Base-by-base conservation (phyloP, 441 rosid genomes). In the Pelargonium australe region DNA sequence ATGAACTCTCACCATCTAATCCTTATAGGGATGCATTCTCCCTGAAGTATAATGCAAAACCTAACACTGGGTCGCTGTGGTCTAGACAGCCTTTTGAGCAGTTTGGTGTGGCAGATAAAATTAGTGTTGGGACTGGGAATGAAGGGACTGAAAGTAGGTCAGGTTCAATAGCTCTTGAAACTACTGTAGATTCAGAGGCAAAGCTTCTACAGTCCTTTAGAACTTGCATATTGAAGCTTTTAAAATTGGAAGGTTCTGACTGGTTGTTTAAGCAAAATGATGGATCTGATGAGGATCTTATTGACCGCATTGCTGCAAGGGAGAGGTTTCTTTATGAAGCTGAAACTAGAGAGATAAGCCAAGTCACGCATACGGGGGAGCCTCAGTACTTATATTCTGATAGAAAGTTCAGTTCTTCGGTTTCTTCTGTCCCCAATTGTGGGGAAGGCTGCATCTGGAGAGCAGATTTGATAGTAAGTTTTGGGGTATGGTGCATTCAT, bases 401-500 rank as follows among this genome's bases (percentile, higher is more conserved):
- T 44, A 74, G 77, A 78, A 83, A 72, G 72, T 65, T 58, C 70
- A 73, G 72, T 43, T 71, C 78, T 63, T 40, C 70, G 57, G 80
- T 92, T 76, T 83, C 88, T 63, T 92, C 95, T 0, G 81, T 92
- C 80, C 98, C 98, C 40, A 81, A 90, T 23, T 95, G 99, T 44
- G 98, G 99, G 7, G 99, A 95, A 43, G 98, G 87, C 73, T 95
- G 99, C 64, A 81, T 90, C 17, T 95, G 96, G 95, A 86, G 79
- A 76, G 84, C 76, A 16, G 96, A 92, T 73, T 75, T 95, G 78
- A 77, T 92, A 10, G 78, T 82, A 73, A 95, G 98, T 82, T 95
- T 95, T 70, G 99, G 99, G 44, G 92, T 95, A 7, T 95, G 99
- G 99, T 90, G 99, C 82, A 89, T 92, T 49, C 98, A 90, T 77